phyloP scores from a whole-genome alignment of 441 rosid genomes.

The Gossypium schwendimanii region DNA sequence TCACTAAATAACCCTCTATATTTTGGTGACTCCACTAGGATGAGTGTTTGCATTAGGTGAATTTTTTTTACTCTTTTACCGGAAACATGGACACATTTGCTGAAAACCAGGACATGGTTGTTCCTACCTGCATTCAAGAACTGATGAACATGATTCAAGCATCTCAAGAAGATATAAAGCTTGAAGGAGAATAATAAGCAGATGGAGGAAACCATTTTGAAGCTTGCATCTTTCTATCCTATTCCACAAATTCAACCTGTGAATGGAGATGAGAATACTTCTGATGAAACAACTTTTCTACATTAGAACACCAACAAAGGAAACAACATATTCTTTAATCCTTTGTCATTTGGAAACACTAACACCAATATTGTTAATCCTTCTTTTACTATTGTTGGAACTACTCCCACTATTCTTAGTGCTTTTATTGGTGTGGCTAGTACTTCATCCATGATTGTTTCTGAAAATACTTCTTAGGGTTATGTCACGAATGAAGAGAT shows the following conservation, averaged over 20 bases:
- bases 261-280: too few relatives aligned
- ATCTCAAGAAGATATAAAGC: not conserved
- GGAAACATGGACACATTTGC: not conserved
- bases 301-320: too few relatives aligned
- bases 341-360: too few relatives aligned
- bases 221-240: not conserved
- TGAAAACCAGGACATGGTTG: too few relatives aligned
- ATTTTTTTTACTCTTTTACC: too few relatives aligned
- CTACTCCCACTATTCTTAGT: not conserved
- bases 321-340: not conserved
- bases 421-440: not conserved
- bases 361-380: not conserved
- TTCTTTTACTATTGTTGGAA: too few relatives aligned
- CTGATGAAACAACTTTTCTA: too few relatives aligned
- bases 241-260: not conserved
- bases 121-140: not conserved
- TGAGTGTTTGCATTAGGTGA: not conserved
- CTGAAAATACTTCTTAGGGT: too few relatives aligned
- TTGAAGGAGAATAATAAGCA: too few relatives aligned
- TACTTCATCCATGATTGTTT: too few relatives aligned
- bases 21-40: not conserved
- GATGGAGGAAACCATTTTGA: not conserved
- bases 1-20: too few relatives aligned
- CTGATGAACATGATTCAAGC: not conserved
- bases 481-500: not conserved